phyloP scores from a whole-genome alignment of 2,329 filamentous ascomycete genomes.

The Scorias spongiosa region DNA sequence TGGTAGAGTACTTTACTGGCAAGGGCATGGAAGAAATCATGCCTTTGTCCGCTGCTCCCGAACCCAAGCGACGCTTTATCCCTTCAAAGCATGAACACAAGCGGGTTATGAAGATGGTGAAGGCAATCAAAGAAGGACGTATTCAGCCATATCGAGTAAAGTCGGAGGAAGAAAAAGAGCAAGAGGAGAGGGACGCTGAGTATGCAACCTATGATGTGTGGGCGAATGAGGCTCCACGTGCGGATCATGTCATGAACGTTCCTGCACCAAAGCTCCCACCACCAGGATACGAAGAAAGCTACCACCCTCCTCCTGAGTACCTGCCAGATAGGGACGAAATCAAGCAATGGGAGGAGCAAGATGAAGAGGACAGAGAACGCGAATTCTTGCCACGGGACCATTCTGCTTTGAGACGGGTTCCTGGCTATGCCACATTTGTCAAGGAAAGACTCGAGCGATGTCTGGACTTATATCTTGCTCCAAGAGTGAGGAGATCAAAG shows the following conservation, averaged over 20 bases:
- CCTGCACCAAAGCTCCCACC: slow-evolving; percentile 86
- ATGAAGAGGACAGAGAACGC: slow-evolving; percentile 81
- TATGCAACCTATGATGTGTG: slow-evolving; percentile 75
- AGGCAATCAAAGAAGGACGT: slow-evolving; percentile 83
- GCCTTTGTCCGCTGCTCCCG: slow-evolving; percentile 85
- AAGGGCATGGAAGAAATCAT: slow-evolving; percentile 72
- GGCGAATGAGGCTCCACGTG: slow-evolving; percentile 75
- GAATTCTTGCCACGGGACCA: slow-evolving; percentile 76
- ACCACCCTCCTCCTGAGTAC: slow-evolving; percentile 92
- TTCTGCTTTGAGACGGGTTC: slow-evolving; percentile 74
- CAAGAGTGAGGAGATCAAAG: slow-evolving; percentile 78
- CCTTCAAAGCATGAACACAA: slow-evolving; percentile 96
- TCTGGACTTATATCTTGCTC: slow-evolving; percentile 87
- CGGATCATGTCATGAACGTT: slow-evolving; percentile 84
- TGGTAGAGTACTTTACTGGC: slow-evolving; percentile 85
- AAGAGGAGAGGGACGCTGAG: slow-evolving; percentile 55
- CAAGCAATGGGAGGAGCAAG: slow-evolving; percentile 67
- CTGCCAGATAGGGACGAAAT: slow-evolving; percentile 74
- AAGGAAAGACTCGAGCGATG: slow-evolving; percentile 95
- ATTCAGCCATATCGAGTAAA: slow-evolving; percentile 81
- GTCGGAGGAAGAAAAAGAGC: slow-evolving; percentile 39
- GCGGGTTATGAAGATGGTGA: slow-evolving; percentile 91
- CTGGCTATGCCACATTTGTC: slow-evolving; percentile 76
- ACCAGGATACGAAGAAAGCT: slow-evolving; percentile 85
- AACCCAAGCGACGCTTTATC: slow-evolving; percentile 91